phyloP scores from a whole-genome alignment of 129 eudicot genomes.

The Tagetes patula region DNA sequence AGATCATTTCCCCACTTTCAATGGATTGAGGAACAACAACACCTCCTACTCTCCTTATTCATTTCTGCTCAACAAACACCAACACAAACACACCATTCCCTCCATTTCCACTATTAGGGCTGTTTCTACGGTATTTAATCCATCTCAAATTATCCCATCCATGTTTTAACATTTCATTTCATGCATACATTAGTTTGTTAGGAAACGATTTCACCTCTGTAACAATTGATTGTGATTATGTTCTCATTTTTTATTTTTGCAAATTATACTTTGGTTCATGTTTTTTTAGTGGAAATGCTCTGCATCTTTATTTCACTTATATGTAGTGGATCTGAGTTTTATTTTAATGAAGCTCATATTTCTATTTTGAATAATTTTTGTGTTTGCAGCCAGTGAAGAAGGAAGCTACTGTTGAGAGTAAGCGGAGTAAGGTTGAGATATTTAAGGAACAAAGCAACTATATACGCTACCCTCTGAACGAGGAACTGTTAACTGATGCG shows the following conservation, averaged over 20 bases:
- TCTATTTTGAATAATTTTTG: not conserved
- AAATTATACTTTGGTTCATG: too few relatives aligned
- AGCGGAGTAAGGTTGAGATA: slow-evolving; percentile 96
- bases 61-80: slow-evolving; percentile 39
- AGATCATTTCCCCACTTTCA: slow-evolving; percentile 37
- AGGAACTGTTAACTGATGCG: slow-evolving; percentile 82
- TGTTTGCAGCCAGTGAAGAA: slow-evolving; percentile 80
- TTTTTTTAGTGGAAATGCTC: too few relatives aligned
- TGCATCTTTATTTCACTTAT: not conserved
- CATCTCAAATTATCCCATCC: too few relatives aligned
- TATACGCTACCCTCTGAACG: slow-evolving; percentile 94
- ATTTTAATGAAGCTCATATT: not conserved
- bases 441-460: slow-evolving; percentile 91
- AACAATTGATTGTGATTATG: too few relatives aligned
- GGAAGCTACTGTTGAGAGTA: slow-evolving; percentile 61
- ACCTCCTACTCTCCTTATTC: slow-evolving; percentile 40
- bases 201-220: too few relatives aligned
- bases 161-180: too few relatives aligned
- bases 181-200: too few relatives aligned
- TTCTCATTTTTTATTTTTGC: too few relatives aligned
- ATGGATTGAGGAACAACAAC: slow-evolving; percentile 29
- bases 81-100: slow-evolving; percentile 38
- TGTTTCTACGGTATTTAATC: slow-evolving; percentile 61
- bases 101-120: slow-evolving; percentile 49
- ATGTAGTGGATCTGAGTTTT: not conserved